phyloP scores from a whole-genome alignment of 805 yeast genomes.

The Saccharomycopsis javanensis region DNA sequence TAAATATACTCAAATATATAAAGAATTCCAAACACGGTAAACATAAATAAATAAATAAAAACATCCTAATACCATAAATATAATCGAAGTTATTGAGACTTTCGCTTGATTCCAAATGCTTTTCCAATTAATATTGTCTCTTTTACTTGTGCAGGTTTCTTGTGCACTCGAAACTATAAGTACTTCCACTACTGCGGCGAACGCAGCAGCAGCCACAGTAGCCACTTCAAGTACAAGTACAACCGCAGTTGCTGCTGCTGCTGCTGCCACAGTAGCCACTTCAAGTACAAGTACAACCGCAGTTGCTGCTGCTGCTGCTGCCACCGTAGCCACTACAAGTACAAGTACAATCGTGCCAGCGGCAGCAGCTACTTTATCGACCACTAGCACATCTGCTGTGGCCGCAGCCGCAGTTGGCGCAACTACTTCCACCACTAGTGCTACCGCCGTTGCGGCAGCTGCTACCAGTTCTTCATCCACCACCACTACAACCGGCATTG shows the following conservation, averaged over 20 bases:
- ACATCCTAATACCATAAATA: no score
- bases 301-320: conserved; percentile 18
- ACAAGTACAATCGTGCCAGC: conserved; percentile 13
- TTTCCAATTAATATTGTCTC: no score
- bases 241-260: conserved; percentile 13
- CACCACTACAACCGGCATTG: conserved; percentile 13
- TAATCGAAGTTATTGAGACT: no score
- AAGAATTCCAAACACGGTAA: no score
- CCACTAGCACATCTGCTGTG: no score
- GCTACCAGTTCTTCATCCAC: conserved; percentile 15
- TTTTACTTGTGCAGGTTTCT: no score
- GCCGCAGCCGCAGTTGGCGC: conserved; percentile 15
- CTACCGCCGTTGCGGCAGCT: conserved; percentile 19
- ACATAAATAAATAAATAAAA: no score
- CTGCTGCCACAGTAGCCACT: conserved; percentile 15
- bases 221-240: conserved; percentile 11
- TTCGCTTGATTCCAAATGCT: no score
- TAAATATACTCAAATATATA: no score
- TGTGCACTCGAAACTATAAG: conserved; percentile 7
- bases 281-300: conserved; percentile 16
- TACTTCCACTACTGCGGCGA: conserved; percentile 12
- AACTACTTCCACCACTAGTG: conserved; percentile 13
- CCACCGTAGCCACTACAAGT: conserved; percentile 14
- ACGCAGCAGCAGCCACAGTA: conserved; percentile 15
- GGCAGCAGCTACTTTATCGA: no score